Base-by-base conservation (phyloP, 306 rosid species). In the Carpinus fangiana region DNA sequence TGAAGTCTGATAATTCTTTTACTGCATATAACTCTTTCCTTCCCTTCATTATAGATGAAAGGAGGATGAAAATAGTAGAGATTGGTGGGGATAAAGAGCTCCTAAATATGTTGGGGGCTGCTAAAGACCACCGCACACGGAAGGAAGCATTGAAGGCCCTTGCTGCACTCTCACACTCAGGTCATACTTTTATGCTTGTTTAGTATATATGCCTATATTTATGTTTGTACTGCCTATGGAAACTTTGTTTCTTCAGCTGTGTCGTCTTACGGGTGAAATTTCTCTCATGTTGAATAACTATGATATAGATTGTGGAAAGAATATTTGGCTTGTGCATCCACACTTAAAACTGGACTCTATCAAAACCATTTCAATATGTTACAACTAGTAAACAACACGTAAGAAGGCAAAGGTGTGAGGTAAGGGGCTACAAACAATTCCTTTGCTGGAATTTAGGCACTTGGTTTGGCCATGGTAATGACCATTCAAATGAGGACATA, bases 71-170 rank as follows among this genome's bases (percentile, higher is more conserved):
- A 90, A 85, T 92, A 80, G 88, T 87, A 75, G 97, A 94, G 86
- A 78, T 90, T 41, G 97, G 98, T 67, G 98, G 93, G 38, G 92
- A 73, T 67, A 59, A 84, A 77, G 89, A 79, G 84, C 97, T 94
- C 75, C 43, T 92, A 70, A 94, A 88, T 62, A 91, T 94, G 98
- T 75, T 94, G 66, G 90, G 81, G 82, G 88, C 73, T 5, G 98
- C 97, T 34, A 89, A 85, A 73, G 97, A 94, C n/a, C 97, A 94
- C 78, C 87, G 89, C n/a, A 94, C 98, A 41, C 89, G 93, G 79
- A 92, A 89, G 89, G 92, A 85, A 82, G 98, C 98, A 43, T 78
- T 92, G 88, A 89, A 84, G 14, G 96, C 98, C 56, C 96, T 94
- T 74, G 84, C 78, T 26, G 89, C 93, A 61, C 76, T 94, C 76